Evolutionary conservation across 2,329 filamentous ascomycete genomes (phyloP), one percentile per base, ranked within the genome.

Genomic region (Penicillium sp.): DNA sequence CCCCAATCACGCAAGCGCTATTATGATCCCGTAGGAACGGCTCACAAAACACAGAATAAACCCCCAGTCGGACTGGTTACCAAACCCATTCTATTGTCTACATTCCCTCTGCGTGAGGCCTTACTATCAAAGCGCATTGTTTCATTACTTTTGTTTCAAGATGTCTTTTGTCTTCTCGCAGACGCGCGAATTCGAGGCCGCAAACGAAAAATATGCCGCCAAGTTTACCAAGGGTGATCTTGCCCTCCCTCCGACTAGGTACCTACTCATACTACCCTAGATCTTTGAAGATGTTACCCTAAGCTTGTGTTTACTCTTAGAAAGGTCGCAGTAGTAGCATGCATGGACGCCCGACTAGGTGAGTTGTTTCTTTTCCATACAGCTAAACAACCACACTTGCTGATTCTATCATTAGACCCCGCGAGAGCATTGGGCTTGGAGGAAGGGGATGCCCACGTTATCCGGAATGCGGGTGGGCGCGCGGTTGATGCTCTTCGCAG

Each of bases 361-460:
- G 66, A 21, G 58, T 48, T 26, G 26, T 56, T 26, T 13, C 17
- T 7, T 30, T 5, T n/a, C 11, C 11, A 13, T 46, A 51, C 6
- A 38, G 11, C 21, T 21, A 8, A 21, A n/a, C 15, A 3, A 23
- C 9, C 11, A 13, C 2, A 23, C n/a, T 47, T 19, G 13, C 35
- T 19, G 46, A 19, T 50, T 47, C 0, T 35, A 55, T 19, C 13
- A 17, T 82, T 83, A 75, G 84, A 94, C 69, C 87, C 91, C 0
- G 84, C 86, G 3, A 80, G 84, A 13, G 89, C 89, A 1, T 89
- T 92, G 58, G 89, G 88, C 8, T 89, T 93, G 61, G 79, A 84
- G 21, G 84, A 91, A 19, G 91, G 91, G 46, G 90, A 93, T 66
- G 91, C 91, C 0, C 91, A 95, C 75, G 86, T 93, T 35, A 89